Evolutionary conservation across 106 monocot species (phyloP).

Genomic region (Apostasia ramifera): DNA sequence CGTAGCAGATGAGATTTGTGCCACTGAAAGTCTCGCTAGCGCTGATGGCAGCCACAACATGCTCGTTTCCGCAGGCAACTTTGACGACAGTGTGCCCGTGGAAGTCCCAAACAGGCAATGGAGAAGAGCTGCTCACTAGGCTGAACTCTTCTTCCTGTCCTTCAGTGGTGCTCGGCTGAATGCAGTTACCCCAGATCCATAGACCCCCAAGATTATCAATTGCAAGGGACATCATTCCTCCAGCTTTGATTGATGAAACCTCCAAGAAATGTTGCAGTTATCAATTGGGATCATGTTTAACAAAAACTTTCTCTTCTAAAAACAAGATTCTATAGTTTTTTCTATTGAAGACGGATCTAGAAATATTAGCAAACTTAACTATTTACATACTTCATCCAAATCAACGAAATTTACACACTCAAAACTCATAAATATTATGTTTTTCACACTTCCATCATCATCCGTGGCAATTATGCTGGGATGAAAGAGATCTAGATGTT

Average conservation of each 20-base stretch:
- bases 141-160: slow-evolving; percentile 29
- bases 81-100: slow-evolving; percentile 78
- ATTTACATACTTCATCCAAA: no score
- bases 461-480: no score
- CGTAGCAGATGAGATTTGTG: slow-evolving; percentile 48
- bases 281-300: background rate
- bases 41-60: slow-evolving; percentile 57
- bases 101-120: slow-evolving; percentile 72
- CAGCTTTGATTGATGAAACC: slow-evolving; percentile 60
- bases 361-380: no score
- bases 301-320: background rate
- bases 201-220: slow-evolving; percentile 58
- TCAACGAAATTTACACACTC: no score
- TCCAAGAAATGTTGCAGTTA: slow-evolving; percentile 14
- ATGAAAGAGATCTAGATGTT: no score
- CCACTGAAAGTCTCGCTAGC: slow-evolving; percentile 41
- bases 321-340: background rate
- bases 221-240: slow-evolving; percentile 85
- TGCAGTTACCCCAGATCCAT: slow-evolving; percentile 84
- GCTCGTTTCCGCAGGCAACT: slow-evolving; percentile 84
- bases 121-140: slow-evolving; percentile 25
- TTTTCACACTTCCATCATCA: no score
- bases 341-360: no score
- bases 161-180: slow-evolving; percentile 27
- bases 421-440: no score